A percentile compares a stretch with the other conserved stretches of the same genome.
Conservation (phyloP, 1,284 basidiomycete species). For the Phellopilus nigrolimitatus region DNA sequence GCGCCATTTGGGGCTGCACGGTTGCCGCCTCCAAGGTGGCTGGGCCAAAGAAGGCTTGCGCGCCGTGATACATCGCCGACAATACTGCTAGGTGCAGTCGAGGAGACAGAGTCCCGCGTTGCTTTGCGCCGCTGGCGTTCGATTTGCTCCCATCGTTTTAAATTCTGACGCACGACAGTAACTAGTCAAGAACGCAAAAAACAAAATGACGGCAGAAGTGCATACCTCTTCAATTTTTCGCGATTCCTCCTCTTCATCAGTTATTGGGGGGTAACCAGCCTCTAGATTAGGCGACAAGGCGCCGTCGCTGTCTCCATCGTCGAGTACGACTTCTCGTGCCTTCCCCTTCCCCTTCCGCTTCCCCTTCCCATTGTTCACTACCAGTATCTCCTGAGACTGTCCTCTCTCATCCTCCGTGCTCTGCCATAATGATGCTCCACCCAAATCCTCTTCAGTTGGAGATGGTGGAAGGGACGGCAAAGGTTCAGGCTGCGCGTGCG, state of each 20-base stretch:
- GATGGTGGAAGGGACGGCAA: conserved; percentile 25
- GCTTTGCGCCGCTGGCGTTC: conserved; percentile 65
- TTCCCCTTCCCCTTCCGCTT: conserved; percentile 19
- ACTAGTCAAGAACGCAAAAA: not conserved
- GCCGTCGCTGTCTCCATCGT: conserved; percentile 30
- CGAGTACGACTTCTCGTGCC: conserved; percentile 14
- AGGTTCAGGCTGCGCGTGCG: conserved; percentile 18
- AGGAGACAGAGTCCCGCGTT: conserved; percentile 45
- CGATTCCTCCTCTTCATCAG: conserved; percentile 60
- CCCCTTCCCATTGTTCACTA: too few relatives aligned
- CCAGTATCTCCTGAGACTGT: not conserved
- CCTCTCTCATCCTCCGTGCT: conserved; percentile 15
- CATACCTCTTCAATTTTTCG: conserved; percentile 65
- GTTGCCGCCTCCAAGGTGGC: conserved; percentile 4
- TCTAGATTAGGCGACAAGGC: conserved; percentile 23
- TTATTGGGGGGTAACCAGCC: conserved; percentile 55
- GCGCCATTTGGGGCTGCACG: conserved; percentile 26
- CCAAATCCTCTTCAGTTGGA: conserved; percentile 21
- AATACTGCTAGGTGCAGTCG: conserved; percentile 39
- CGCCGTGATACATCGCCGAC: conserved; percentile 50
- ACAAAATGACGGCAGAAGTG: conserved; percentile 16
- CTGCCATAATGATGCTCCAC: conserved; percentile 14
- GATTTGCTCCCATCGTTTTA: conserved; percentile 66
- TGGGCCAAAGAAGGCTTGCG: conserved; percentile 48
- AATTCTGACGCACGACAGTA: conserved; percentile 45